Evolutionary conservation across 2,329 filamentous ascomycete species (phyloP), one percentile per base, ranked within the genome.

Genomic region (Colletotrichum liaoningense): DNA sequence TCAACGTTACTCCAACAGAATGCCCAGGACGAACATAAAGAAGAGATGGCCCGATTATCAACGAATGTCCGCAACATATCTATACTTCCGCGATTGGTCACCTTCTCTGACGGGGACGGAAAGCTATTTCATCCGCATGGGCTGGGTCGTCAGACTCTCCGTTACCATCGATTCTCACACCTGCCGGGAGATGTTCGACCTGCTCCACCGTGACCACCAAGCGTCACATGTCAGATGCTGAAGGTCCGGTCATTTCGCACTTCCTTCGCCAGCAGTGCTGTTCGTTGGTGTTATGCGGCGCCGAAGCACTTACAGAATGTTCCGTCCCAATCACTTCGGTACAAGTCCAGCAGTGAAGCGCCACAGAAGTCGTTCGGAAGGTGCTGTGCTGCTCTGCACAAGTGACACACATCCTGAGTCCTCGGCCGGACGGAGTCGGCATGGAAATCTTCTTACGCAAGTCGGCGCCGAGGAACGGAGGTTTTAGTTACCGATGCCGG

Each of bases 401-500:
- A 19, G 19, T 11, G 7, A 0, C 19, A 49, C 19, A 22, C n/a
- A 4, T n/a, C 19, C 42, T 42, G 38, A 42, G 42, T n/a, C 19
- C 42, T 49, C 42, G 19, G 42, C 38, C 16, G 16, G 38, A 19
- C 42, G 42, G 42, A n/a, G 42, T 22, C 42, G 42, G 19, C 42
- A 22, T 22, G 19, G 19, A 49, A 12, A 19, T 30, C 1, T 3
- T 14, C 26, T 8, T 7, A 14, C 19, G 49, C 22, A 19, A n/a
- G 5, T 35, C 55, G 35, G 68, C 22, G 19, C 42, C 56, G 63
- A 38, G 54, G 28, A 19, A 22, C 68, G 68, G 68, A 46, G 14
- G 60, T 14, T 46, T 30, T 42, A 57, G 28, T 67, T 14, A 42
- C 68, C 68, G 63, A 66, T 4, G 8, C 42, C 54, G 63, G 56